Conservation (phyloP, 148 eudicot species). For the Amaranthus palmeri region DNA sequence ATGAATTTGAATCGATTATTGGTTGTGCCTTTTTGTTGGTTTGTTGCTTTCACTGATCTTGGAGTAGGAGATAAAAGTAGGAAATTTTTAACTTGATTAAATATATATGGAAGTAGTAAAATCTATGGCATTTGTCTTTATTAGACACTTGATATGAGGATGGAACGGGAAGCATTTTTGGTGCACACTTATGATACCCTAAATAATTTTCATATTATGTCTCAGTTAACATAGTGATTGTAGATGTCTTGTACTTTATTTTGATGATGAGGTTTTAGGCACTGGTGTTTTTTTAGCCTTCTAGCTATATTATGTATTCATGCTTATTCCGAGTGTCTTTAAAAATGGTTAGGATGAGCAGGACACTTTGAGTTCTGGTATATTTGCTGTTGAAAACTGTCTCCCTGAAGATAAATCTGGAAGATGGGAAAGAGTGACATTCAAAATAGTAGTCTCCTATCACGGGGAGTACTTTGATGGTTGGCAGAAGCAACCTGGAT, state of each 20-base stretch:
- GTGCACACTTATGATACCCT: background rate
- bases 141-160: background rate
- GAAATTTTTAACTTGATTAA: too few species aligned
- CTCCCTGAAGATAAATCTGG: slow-evolving; percentile 44
- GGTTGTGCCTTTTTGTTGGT: background rate
- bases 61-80: background rate
- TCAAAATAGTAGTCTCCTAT: slow-evolving; percentile 76
- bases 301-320: background rate
- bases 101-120: too few species aligned
- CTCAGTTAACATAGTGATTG: background rate
- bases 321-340: background rate
- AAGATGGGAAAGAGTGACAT: slow-evolving; percentile 82
- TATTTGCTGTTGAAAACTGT: slow-evolving; percentile 31
- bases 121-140: background rate
- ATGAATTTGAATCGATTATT: background rate
- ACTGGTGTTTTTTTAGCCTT: background rate
- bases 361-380: slow-evolving; percentile 27
- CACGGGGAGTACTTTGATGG: slow-evolving; percentile 87
- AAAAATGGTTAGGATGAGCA: slow-evolving; percentile 27
- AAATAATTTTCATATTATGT: background rate
- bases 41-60: background rate
- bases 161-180: background rate
- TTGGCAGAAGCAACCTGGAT: slow-evolving; percentile 97
- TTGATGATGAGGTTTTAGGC: background rate
- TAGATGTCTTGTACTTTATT: background rate